Evolutionary conservation across 495 filamentous ascomycete genomes (phyloP), one percentile per base, ranked within the genome.

Genomic region (Talaromyces wortmannii): DNA sequence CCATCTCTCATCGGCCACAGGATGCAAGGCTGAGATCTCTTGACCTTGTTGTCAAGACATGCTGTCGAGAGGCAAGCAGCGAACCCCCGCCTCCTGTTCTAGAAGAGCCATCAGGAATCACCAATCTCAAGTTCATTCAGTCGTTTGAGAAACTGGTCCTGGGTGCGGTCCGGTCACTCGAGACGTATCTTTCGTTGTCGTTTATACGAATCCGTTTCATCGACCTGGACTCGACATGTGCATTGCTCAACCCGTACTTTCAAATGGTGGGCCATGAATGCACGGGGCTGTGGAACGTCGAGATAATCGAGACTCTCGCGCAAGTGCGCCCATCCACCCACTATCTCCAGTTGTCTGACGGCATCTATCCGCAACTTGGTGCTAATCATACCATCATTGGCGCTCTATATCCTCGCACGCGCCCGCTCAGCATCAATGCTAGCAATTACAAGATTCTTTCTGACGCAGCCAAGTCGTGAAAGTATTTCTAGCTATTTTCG

Each of bases 201-300:
- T 78, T 78, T 61, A 66, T 90, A 23, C 73, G 84, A 53, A 86
- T 90, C 59, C 83, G 85, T 50, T 89, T 85, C 62, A 81, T 90
- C 23, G 86, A 90, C 63, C 76, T 89, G 3, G 85, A 85, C 78
- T 75, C 69, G 63, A 73, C 63, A 11, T 62, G 63, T 47, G 70
- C 62, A 0, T 78, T 78, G 4, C 67, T 88, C 2, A 89, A 88
- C 58, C 86, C 86, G 0, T 81, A 83, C 59, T 90, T 88, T 61
- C 69, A 83, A 57, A 68, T 88, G 12, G 65, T 71, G 12, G 67
- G 81, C 57, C 75, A 78, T 15, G 64, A 77, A 61, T 83, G 80
- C 57, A 81, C 79, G 2, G 86, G 86, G 10, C 75, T 90, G 2
- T 90, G 85, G 85, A 88, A 81, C 64, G 78, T 83, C 6, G 67